Base-by-base conservation (phyloP, 1,284 basidiomycete genomes). In the Porodaedalea pini region DNA sequence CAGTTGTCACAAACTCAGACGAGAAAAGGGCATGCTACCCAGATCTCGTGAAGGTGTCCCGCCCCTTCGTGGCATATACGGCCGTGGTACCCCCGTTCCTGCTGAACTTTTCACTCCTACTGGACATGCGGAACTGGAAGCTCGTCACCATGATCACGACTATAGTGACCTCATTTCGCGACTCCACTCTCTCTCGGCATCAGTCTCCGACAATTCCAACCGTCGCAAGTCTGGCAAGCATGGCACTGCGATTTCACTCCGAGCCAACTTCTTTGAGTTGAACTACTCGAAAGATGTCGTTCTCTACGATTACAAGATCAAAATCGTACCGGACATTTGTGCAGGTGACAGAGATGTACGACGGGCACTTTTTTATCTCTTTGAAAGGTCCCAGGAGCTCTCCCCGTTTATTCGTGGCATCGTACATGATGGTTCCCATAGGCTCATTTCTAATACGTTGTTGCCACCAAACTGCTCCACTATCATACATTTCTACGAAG, bases 201-300 rank as follows among this genome's bases (percentile, higher is more conserved):
- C 10, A n/a, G 17, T 15, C 13, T 15, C 10, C 15, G n/a, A 11
- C 23, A 47, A 31, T 7, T 4, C 6, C 27, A 13, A 80, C 3
- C 80, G 88, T 8, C 86, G 86, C 0, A 82, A 82, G 0, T 89
- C 75, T 61, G 88, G 88, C 7, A 85, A 78, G 0, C 64, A 70
- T 0, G 88, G 88, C 2, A 74, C 57, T 2, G 56, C 72, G 0
- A 77, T 83, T 49, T 76, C 70, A 0, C 68, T 90, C 5, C 77
- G 88, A 0, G 74, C 86, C 39, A 90, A 90, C 65, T 87, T 88
- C 68, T 88, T 88, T 66, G 62, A 84, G 0, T 66, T 88, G 23
- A 75, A 68, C 32, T 67, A 83, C 23, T 76, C 79, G 0, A 76
- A 78, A 52, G 73, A 74, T 0, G 65, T 69, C 0, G 71, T 83